Base-by-base conservation (phyloP, 768 basidiomycete genomes). In the Rhizopogon vulgaris region DNA sequence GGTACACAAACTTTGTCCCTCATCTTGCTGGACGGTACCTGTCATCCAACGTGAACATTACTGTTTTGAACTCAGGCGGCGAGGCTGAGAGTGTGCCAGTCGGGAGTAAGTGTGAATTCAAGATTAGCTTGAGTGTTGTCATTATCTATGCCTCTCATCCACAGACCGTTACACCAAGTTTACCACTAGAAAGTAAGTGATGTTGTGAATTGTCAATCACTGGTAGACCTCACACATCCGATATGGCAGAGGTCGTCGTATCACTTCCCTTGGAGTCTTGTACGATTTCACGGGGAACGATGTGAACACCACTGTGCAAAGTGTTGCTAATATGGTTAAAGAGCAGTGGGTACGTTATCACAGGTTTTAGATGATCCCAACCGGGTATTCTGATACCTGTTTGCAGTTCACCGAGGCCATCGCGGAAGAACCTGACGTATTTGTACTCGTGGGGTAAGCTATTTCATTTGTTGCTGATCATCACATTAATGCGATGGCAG, bases 11-110 rank as follows among this genome's bases (percentile, higher is more conserved):
- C 63, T 87, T 91, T 59, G 82, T 71, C 3, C 84, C 82, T 3
- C 69, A 79, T 41, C 76, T 83, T 66, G 73, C 78, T 7, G 90
- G 87, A 6, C 76, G 83, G 41, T 94, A 92, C 65, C 70, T 96
- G 42, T 83, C 90, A 1, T 89, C 85, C 2, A 95, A 95, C 60
- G 87, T 82, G 51, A 89, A 94, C 69, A 89, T 95, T 63, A 92
- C 90, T 2, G 62, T 87, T 9, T 55, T 74, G 14, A 75, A 78
- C 58, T 59, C 69, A 38, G 50, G 65, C 12, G 73, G 71, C 14
- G 53, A 69, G 24, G 54, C 52, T 1, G 63, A 68, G 53, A 75
- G 66, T 43, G 68, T 76, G 1, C 76, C 78, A 0, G 64, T 79
- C 38, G 79, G 80, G 18, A 69, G 74, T 73, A 53, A 52, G 71